Base-by-base conservation (phyloP, 2,329 filamentous ascomycete species). In the Dactylellina drechsleri region DNA sequence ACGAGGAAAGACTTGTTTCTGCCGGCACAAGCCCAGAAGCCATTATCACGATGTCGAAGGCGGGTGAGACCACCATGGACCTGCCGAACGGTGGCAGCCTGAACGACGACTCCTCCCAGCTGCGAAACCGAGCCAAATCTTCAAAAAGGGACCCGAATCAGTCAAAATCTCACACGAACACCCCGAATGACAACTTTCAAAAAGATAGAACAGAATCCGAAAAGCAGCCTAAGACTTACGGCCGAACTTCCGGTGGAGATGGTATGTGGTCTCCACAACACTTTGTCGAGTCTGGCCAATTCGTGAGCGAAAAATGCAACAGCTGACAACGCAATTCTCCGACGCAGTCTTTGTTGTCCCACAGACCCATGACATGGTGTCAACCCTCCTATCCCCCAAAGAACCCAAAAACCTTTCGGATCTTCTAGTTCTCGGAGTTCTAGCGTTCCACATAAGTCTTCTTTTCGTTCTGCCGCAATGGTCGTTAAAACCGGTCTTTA, bases 351-450 rank as follows among this genome's bases (percentile, higher is more conserved):
- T 99, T 81, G 91, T 92, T 71, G 95, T 99, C 65, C 95, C 95
- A 56, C 90, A 92, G 77, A 99, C 95, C 67, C 93, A 97, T 85
- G 95, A 99, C 84, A 98, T 99, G 95, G 94, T 99, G 79, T 96
- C 94, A 60, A 95, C 98, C 84, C 87, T 99, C 66, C 88, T 99
- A 79, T 95, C 96, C 79, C 95, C 95, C 60, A 91, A 91, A 78
- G 91, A 98, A 81, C 93, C 95, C 62, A 99, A 99, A 85, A 98
- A 98, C 81, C 82, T 96, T 45, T 95, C 93, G 76, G 95, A 99
- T 82, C 83, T 89, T 70, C 81, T 91, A 72, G 93, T 99, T 77
- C 86, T 99, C 68, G 86, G 86, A 54, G 90, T 97, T 73, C 86
- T 99, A 57, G 90, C 85, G 66, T 83, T 87, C 61, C 91, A 96